Conservation (phyloP, 805 yeast genomes). For the Wickerhamiella australiensis region DNA sequence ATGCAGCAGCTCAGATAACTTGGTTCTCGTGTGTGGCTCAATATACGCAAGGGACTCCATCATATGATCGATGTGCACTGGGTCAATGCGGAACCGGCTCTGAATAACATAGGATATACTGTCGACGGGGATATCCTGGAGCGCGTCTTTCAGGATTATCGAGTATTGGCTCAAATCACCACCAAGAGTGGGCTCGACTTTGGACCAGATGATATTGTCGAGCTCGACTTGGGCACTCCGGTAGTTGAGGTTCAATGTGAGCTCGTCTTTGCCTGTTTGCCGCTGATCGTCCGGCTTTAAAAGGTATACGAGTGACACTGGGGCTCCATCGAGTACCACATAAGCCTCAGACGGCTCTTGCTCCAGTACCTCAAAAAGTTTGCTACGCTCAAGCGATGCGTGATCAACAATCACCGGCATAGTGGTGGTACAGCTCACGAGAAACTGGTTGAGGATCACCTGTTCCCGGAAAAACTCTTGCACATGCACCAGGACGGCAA, state of each 20-base stretch:
- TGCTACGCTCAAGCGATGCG: slow-evolving; percentile 33
- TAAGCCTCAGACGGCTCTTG: slow-evolving; percentile 27
- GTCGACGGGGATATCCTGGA: slow-evolving; percentile 14
- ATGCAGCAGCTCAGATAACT: slow-evolving; percentile 8
- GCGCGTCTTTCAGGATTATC: slow-evolving; percentile 13
- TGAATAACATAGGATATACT: slow-evolving; percentile 11
- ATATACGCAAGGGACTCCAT: slow-evolving; percentile 15
- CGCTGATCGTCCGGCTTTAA: slow-evolving; percentile 28
- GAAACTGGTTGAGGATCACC: slow-evolving; percentile 52
- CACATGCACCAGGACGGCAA: slow-evolving; percentile 61
- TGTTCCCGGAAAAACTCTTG: slow-evolving; percentile 59
- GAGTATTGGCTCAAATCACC: slow-evolving; percentile 10
- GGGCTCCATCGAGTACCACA: slow-evolving; percentile 58
- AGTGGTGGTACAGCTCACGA: slow-evolving; percentile 47
- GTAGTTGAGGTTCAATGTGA: slow-evolving; percentile 18
- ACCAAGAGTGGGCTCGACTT: slow-evolving; percentile 11
- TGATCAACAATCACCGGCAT: slow-evolving; percentile 43
- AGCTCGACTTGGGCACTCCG: slow-evolving; percentile 19
- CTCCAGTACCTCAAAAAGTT: slow-evolving; percentile 26
- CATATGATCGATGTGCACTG: slow-evolving; percentile 14
- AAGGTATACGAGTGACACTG: slow-evolving; percentile 48
- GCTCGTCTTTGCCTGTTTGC: slow-evolving; percentile 15
- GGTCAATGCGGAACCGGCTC: slow-evolving; percentile 11
- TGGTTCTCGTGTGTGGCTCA: slow-evolving; percentile 13
- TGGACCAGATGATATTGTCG: slow-evolving; percentile 18